Base-by-base conservation (phyloP, 2,329 filamentous ascomycete species). In the Colletotrichum cuscutae region DNA sequence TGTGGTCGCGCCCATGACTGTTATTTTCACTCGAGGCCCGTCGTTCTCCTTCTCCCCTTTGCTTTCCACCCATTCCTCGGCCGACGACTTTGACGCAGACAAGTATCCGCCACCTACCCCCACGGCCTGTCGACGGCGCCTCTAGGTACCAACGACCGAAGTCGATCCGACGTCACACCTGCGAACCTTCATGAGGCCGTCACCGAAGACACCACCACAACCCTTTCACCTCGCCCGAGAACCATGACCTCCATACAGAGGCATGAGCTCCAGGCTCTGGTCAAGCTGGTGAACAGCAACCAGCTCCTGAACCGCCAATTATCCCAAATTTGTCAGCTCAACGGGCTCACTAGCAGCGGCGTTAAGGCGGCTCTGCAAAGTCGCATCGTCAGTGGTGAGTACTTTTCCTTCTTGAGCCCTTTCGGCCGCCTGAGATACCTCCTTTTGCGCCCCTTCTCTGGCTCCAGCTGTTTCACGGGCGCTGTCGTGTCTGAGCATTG, bases 341-440 rank as follows among this genome's bases (percentile, higher is more conserved):
- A 97, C 84, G 89, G 91, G 59, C 86, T 97, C 46, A 89, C 90
- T 76, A 93, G 94, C 73, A 94, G 92, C 32, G 97, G 97, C 24
- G 92, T 97, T 78, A 99, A 99, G 86, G 90, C 91, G 42, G 89
- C 93, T 54, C 86, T 98, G 72, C 95, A 98, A 83, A 85, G 86
- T 71, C 92, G 96, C 78, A 93, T 98, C 74, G 90, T 93, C 75
- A 86, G 90, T 72, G 89, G 97, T 98, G 87, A 83, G 94, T 22
- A 49, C 42, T 22, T 49, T 49, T 19, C 19, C 42, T 49, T n/a
- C 19, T 22, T 22, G 15, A 19, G 37, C 37, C 37, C 37, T 6
- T 42, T 19, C 15, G 37, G 37, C 37, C 37, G 37, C 37, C 37
- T 90, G 66, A 68, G 59, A 74, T 68, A 65, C 11, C 37, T 42